Evolutionary conservation across 345 rosid species (phyloP).

Genomic region (Limnanthes douglasii): DNA sequence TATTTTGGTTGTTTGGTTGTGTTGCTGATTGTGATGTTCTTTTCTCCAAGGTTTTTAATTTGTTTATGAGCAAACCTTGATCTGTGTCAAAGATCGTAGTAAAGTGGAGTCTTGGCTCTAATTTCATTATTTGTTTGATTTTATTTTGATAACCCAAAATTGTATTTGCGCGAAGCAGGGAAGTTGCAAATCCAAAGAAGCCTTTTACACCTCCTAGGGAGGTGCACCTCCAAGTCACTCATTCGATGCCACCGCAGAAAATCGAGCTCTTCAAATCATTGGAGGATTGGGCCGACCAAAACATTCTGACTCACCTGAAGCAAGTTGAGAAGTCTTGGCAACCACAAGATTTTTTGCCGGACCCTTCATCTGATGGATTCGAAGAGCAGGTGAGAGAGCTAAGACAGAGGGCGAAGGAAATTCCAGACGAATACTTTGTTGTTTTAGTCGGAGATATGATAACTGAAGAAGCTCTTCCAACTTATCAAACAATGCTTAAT

Average conservation of each 20-base stretch:
- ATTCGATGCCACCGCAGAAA: conserved; percentile 86
- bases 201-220: conserved; percentile 69
- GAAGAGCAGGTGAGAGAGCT: conserved; percentile 71
- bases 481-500: conserved; percentile 68
- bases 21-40: too few relatives aligned
- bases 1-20: too few relatives aligned
- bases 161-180: conserved; percentile 28
- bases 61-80: too few relatives aligned
- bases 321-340: conserved; percentile 95
- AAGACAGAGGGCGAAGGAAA: conserved; percentile 62
- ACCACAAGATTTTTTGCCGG: conserved; percentile 85
- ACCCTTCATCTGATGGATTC: conserved; percentile 69
- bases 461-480: conserved; percentile 84
- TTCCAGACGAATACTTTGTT: conserved; percentile 82
- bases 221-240: conserved; percentile 76
- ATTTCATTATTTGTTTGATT: too few relatives aligned
- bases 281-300: conserved; percentile 78
- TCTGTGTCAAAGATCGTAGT: too few relatives aligned
- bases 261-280: conserved; percentile 76
- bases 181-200: conserved; percentile 53
- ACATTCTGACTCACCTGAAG: conserved; percentile 52
- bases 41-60: too few relatives aligned
- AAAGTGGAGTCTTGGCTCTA: too few relatives aligned
- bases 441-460: conserved; percentile 79
- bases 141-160: conserved; percentile 3